These are phyloP conservation scores for Crithidia mellificae DNA, from an alignment of 208 protist genomes.

Conservation along the genomic window DNA sequence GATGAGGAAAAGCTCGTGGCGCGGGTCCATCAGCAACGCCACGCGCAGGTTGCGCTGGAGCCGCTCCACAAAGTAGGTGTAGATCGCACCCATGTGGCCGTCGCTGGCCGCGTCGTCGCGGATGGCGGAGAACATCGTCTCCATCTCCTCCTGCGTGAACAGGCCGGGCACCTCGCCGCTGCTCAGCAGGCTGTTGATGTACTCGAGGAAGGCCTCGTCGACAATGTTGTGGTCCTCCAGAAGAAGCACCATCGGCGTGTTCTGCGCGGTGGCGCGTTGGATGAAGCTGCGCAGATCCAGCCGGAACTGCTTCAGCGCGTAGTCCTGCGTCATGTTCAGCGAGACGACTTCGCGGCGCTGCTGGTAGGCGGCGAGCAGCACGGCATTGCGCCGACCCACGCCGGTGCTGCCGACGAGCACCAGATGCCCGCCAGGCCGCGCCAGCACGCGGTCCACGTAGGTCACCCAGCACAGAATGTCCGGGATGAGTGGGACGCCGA, in stretches of 20 bases:
- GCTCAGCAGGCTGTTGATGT: slow-evolving; percentile 94
- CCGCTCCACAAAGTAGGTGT: slow-evolving; percentile 84
- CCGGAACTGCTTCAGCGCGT: slow-evolving; percentile 89
- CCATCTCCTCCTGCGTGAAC: slow-evolving; percentile 96
- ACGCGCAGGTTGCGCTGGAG: slow-evolving; percentile 93
- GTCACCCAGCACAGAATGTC: slow-evolving; percentile 91
- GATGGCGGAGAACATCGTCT: slow-evolving; percentile 91
- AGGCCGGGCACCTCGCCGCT: slow-evolving; percentile 94
- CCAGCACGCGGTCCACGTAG: slow-evolving; percentile 90
- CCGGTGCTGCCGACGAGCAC: slow-evolving; percentile 93
- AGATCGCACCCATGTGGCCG: slow-evolving; percentile 83
- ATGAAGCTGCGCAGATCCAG: slow-evolving; percentile 82
- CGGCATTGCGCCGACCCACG: slow-evolving; percentile 86
- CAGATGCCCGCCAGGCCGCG: slow-evolving; percentile 82
- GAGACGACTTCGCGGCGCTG: slow-evolving; percentile 84
- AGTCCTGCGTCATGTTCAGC: slow-evolving; percentile 91
- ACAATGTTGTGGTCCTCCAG: slow-evolving; percentile 98
- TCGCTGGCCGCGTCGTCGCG: slow-evolving; percentile 87
- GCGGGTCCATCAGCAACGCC: slow-evolving; percentile 93
- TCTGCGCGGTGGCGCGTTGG: slow-evolving; percentile 76
- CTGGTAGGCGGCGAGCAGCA: slow-evolving; percentile 84
- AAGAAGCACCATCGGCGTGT: slow-evolving; percentile 93
- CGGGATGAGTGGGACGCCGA: slow-evolving; percentile 92
- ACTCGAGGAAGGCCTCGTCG: slow-evolving; percentile 96
- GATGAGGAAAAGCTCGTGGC: slow-evolving; percentile 84